Base-by-base conservation (phyloP, 2,329 filamentous ascomycete genomes). In the Colletotrichum incanum region DNA sequence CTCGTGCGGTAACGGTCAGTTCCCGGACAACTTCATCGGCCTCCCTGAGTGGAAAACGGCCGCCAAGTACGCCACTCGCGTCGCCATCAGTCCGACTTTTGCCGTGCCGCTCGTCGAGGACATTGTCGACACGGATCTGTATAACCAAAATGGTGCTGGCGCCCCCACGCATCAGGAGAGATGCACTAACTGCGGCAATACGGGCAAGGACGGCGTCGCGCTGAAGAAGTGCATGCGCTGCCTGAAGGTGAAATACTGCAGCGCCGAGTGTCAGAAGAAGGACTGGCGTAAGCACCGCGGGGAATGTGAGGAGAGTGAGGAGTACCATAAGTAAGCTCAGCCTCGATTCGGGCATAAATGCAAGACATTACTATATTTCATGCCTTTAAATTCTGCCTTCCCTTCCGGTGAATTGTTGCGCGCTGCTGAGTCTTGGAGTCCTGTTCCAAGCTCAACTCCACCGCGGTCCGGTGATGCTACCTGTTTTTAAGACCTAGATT, bases 61-160 rank as follows among this genome's bases (percentile, higher is more conserved):
- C 14, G 79, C 80, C 1, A 77, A 81, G 65, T 79, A 84, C 60
- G 84, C 86, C 37, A 88, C 90, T 37, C 85, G 91, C 7, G 81
- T 90, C 7, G 89, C 88, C 5, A 88, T 92, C 74, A 91, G 89
- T 67, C 88, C 88, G 0, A 79, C 82, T 0, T 92, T 85, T 76
- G 79, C 86, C 11, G 81, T 82, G 28, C 81, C 82, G 0, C 80
- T 83, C 12, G 82, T 85, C 1, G 86, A 88, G 75, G 78, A 84
- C 31, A 74, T 83, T 26, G 73, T 83, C 0, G 80, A 83, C 28
- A 66, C 55, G 20, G 39, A 62, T 3, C 18, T 56, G 5, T 71
- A 62, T 47, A 55, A 67, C 34, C 31, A 26, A 16, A 41, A 31
- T 16, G 50, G 56, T 34, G 9, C n/a, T n/a, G 16, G 60, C 6